phyloP scores from a whole-genome alignment of 1,284 basidiomycete genomes.

The Hemileia vastatrix region DNA sequence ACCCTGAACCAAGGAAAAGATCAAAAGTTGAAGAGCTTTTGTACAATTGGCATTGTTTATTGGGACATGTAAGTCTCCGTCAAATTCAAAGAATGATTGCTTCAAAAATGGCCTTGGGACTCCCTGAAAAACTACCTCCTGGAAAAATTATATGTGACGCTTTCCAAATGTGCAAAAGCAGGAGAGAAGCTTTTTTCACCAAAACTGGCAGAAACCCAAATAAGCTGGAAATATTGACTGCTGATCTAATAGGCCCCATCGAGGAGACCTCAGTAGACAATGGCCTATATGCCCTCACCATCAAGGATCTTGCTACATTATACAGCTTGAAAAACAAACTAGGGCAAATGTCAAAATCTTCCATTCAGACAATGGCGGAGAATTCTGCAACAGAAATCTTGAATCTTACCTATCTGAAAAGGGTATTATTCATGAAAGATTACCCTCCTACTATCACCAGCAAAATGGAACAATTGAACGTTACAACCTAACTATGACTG shows the following conservation, averaged over 20 bases:
- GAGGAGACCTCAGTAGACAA: neutral
- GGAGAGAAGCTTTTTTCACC: too few relatives aligned
- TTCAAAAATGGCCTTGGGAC: too few relatives aligned
- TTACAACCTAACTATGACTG: neutral
- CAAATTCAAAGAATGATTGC: too few relatives aligned
- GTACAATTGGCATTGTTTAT: too few relatives aligned
- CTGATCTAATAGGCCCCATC: conserved; percentile 1
- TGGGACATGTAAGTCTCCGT: too few relatives aligned
- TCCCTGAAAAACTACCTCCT: too few relatives aligned
- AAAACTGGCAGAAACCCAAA: too few relatives aligned
- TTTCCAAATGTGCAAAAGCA: too few relatives aligned
- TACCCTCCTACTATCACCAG: conserved; percentile 11
- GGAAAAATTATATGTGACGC: too few relatives aligned
- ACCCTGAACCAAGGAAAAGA: too few relatives aligned
- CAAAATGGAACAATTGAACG: conserved; percentile 16
- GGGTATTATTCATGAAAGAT: neutral
- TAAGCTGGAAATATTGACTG: neutral
- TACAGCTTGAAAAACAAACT: neutral
- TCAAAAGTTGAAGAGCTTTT: too few relatives aligned
- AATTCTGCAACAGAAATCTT: neutral
- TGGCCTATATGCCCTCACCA: neutral
- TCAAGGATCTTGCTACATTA: neutral
- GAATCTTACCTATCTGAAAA: neutral
- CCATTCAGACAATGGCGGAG: conserved; percentile 1
- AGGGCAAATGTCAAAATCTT: neutral